Percentiles rank a stretch among this genome's conserved stretches.
Conservation (phyloP, 1,284 basidiomycete species). For the Ganoderma multipileum region DNA sequence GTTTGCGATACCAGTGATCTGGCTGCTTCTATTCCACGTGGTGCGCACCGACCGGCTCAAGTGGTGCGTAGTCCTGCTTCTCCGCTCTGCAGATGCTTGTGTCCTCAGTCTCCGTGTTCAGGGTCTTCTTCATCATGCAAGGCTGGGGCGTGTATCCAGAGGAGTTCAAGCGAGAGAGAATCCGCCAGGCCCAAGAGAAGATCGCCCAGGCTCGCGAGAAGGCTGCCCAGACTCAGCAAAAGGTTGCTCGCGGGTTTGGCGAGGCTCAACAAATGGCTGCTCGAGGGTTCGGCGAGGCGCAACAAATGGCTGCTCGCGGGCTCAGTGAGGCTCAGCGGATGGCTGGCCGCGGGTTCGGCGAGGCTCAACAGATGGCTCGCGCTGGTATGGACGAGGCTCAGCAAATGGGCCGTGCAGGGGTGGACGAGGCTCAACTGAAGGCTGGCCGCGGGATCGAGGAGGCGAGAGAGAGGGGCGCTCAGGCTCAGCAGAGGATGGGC, state of each 20-base stretch:
- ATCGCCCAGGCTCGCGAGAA: neutral
- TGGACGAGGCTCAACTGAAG: too few species aligned
- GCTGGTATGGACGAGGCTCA: too few species aligned
- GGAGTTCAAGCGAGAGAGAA: conserved; percentile 15
- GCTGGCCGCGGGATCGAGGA: too few species aligned
- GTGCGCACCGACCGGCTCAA: conserved; percentile 51
- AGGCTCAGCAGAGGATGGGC: neutral
- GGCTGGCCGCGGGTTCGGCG: neutral
- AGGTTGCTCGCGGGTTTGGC: neutral
- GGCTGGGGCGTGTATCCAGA: conserved; percentile 45
- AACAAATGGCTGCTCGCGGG: too few species aligned
- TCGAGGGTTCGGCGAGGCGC: too few species aligned
- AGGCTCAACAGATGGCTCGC: neutral
- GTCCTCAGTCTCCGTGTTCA: conserved; percentile 16
- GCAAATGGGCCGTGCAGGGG: too few species aligned
- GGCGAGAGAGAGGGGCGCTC: neutral
- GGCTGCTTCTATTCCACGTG: conserved; percentile 55
- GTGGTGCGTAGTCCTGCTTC: conserved; percentile 43
- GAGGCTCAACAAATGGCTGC: neutral
- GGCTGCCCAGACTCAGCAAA: neutral
- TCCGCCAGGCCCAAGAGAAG: neutral
- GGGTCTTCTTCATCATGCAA: conserved; percentile 57
- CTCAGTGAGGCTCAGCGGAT: too few species aligned
- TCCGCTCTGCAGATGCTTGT: neutral
- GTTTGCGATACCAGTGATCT: conserved; percentile 45